Base-by-base conservation (phyloP, 2,329 filamentous ascomycete species). In the Fonsecaea pedrosoi region DNA sequence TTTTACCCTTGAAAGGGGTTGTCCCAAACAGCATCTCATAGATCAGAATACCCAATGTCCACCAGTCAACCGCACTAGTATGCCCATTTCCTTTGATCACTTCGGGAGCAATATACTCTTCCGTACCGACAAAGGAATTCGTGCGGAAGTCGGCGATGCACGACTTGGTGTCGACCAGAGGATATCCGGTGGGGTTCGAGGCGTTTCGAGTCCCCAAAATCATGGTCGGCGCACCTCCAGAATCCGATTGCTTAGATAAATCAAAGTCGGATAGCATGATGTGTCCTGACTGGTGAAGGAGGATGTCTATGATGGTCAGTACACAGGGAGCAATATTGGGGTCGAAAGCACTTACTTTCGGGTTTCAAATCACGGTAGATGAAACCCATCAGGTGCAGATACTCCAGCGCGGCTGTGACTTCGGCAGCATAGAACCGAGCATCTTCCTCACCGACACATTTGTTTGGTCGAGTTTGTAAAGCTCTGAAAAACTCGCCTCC, bases 211-310 rank as follows among this genome's bases (percentile, higher is more conserved):
- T 82, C 72, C 92, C 92, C 68, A 97, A 86, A 75, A 99, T 97
- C 94, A 99, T 98, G 30, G 94, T 97, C 57, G 95, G 95, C 76
- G 94, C 94, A 81, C 95, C 95, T 75, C 94, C 95, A 15, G 92
- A 90, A 72, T 96, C 95, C 6, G 95, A 99, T 80, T 99, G 95
- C 80, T 99, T 99, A 9, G 94, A 97, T 69, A 99, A 82, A 80
- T 99, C 95, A 80, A 99, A 99, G 82, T 99, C 95, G 68, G 95
- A 98, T 78, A 99, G 86, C 95, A 99, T 99, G 74, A 99, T 99
- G 79, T 99, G 95, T 15, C 95, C 95, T n/a, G 95, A 98, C 79
- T 99, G 95, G 78, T 99, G 95, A 25, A 99, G 88, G 13, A 99
- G 85, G 72, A 99, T 99, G 75, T 99, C 94, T 97, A 72, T 6